A percentile compares a stretch with the other conserved stretches of the same genome.
Evolutionary conservation across 2,329 filamentous ascomycete species (phyloP).

Genomic region (Trichophyton rubrum): DNA sequence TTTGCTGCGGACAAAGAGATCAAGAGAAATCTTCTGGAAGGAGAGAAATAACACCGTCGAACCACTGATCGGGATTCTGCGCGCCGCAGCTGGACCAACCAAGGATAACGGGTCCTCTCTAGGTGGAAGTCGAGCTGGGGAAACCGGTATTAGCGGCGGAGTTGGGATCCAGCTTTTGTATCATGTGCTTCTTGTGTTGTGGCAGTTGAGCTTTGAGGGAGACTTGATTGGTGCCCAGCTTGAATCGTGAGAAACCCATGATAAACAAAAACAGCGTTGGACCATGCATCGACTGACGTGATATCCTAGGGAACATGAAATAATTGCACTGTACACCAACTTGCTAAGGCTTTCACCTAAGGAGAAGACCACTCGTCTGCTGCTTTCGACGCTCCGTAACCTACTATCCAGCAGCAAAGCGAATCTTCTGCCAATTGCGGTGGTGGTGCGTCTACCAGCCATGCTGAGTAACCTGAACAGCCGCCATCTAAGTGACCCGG

Average conservation of each 20-base stretch:
- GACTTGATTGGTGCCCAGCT: conserved; percentile 60
- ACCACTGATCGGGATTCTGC: conserved; percentile 70
- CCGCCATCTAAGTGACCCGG: conserved; percentile 38
- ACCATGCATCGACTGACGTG: conserved; percentile 11
- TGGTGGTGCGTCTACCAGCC: conserved; percentile 66
- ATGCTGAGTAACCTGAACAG: conserved; percentile 47
- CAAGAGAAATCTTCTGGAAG: conserved; percentile 79
- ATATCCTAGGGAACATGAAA: conserved; percentile 66
- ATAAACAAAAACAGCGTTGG: conserved; percentile 8
- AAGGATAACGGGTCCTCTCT: conserved; percentile 54
- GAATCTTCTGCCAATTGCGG: conserved; percentile 63
- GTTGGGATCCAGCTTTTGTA: conserved; percentile 65
- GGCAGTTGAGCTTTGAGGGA: conserved; percentile 90
- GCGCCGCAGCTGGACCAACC: conserved; percentile 58
- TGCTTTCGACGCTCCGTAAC: conserved; percentile 81
- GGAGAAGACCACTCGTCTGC: conserved; percentile 89
- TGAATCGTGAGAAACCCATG: conserved; percentile 53
- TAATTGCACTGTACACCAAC: conserved; percentile 82
- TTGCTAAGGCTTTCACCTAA: conserved; percentile 87
- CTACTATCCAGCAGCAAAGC: conserved; percentile 62
- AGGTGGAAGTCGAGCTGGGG: conserved; percentile 53
- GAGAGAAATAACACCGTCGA: conserved; percentile 73
- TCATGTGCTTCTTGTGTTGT: conserved; percentile 82
- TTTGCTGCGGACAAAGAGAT: conserved; percentile 60
- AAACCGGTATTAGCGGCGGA: conserved; percentile 54